Evolutionary conservation across 2,329 filamentous ascomycete genomes (phyloP), one percentile per base, ranked within the genome.

Genomic region (Xylariaceae sp.): DNA sequence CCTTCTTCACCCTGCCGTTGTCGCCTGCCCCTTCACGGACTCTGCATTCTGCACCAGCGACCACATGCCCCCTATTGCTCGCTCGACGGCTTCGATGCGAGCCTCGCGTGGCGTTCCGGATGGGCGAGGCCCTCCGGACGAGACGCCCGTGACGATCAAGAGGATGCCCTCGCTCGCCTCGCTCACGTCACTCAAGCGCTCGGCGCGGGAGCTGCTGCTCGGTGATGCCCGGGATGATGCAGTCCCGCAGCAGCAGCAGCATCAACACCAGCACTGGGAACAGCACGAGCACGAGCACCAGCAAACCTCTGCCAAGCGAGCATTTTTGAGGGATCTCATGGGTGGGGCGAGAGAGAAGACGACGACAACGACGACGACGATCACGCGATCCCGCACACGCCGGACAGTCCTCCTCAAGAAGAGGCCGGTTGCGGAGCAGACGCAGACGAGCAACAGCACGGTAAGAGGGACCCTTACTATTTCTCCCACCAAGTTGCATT

Each of bases 121-220:
- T 30, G 24, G 35, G 19, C 35, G 39, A 29, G 37, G n/a, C 38
- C 24, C 29, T 30, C 23, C 33, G n/a, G n/a, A n/a, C 25, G 37
- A 39, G 35, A 27, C 23, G 11, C 19, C 32, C 22, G 37, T 36
- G 36, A 28, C 24, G 10, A 14, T 34, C 32, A 37, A 12, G 35
- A 47, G 28, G 32, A 52, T 52, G 47, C 49, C 47, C 13, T 50
- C 47, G 12, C 33, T 53, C 9, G 48, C 47, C 13, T 50, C 47
- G 12, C 33, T 53, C 9, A 38, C 42, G 13, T 39, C 36, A 32
- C 35, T 52, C 12, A 51, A 39, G 38, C 49, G 46, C 13, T 45
- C 47, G 29, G 41, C 46, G 26, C 41, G 50, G 17, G 43, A 39
- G 18, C 37, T 50, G 35, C 37, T 47, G 8, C 21, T 8, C 32